These are phyloP conservation scores for Achaetomiella virescens DNA, from an alignment of 495 filamentous ascomycete species.

Conservation along the genomic window DNA sequence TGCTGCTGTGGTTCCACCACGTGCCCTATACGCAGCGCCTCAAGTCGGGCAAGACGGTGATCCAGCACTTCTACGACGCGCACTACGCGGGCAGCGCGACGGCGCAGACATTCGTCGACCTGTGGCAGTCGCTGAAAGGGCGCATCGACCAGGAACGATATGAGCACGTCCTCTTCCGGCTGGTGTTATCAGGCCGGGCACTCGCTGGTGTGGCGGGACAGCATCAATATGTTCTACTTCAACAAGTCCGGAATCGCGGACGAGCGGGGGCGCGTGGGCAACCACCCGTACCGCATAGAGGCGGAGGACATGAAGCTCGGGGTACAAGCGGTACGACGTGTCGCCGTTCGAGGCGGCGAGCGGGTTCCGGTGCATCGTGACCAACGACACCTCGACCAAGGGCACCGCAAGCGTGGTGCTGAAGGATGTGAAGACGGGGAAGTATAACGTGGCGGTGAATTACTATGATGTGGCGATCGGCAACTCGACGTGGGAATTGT, in stretches of 20 bases:
- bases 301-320: slow-evolving; percentile 54
- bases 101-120: slow-evolving; percentile 50
- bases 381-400: slow-evolving; percentile 35
- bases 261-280: slow-evolving; percentile 44
- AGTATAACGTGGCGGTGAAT: slow-evolving; percentile 58
- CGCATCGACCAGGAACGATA: slow-evolving; percentile 58
- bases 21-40: slow-evolving; percentile 61
- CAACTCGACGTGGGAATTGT: slow-evolving; percentile 36
- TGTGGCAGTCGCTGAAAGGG: slow-evolving; percentile 50
- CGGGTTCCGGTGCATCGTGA: slow-evolving; percentile 20
- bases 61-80: slow-evolving; percentile 71
- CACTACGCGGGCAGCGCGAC: slow-evolving; percentile 57
- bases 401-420: slow-evolving; percentile 47
- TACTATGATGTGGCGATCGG: slow-evolving; percentile 60
- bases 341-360: slow-evolving; percentile 53
- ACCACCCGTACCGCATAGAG: slow-evolving; percentile 59
- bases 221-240: slow-evolving; percentile 54
- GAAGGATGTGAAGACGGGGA: slow-evolving; percentile 40
- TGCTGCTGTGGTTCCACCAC: slow-evolving; percentile 73
- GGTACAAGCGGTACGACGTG: slow-evolving; percentile 47
- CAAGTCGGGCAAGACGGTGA: slow-evolving; percentile 60
- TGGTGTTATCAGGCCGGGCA: slow-evolving; percentile 64
- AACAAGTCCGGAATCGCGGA: slow-evolving; percentile 57
- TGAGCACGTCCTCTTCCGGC: slow-evolving; percentile 49
- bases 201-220: slow-evolving; percentile 63